phyloP scores from a whole-genome alignment of 2,329 filamentous ascomycete species.

The Beauveria varroae region DNA sequence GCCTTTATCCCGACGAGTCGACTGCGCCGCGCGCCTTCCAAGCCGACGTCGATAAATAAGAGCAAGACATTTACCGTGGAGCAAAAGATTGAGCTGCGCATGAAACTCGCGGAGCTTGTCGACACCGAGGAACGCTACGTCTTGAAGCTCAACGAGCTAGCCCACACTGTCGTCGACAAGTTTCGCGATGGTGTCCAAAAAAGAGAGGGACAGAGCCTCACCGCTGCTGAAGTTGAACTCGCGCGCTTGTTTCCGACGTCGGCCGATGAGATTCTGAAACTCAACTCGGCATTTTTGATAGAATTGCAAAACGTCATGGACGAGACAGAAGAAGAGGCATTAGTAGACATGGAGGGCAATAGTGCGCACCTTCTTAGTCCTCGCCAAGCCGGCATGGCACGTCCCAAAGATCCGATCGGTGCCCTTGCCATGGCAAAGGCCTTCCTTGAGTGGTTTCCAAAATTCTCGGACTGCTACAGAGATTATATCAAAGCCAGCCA shows the following conservation, averaged over 20 bases:
- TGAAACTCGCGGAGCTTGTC: slow-evolving; percentile 83
- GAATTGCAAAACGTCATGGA: slow-evolving; percentile 71
- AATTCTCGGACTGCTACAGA: slow-evolving; percentile 84
- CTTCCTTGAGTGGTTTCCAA: slow-evolving; percentile 86
- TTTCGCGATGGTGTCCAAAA: slow-evolving; percentile 63
- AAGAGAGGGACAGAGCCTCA: slow-evolving; percentile 53
- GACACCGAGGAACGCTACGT: slow-evolving; percentile 95
- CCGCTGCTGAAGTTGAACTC: slow-evolving; percentile 64
- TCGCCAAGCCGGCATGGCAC: slow-evolving; percentile 36
- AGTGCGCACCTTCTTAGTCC: slow-evolving; percentile 35
- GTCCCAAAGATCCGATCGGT: slow-evolving; percentile 65
- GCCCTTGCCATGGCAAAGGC: slow-evolving; percentile 70
- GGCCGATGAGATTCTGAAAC: slow-evolving; percentile 68
- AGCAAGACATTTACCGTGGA: slow-evolving; percentile 70
- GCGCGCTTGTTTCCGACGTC: slow-evolving; percentile 74
- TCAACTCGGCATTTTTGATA: slow-evolving; percentile 75
- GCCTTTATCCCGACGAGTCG: slow-evolving; percentile 82
- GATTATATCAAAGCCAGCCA: slow-evolving; percentile 90
- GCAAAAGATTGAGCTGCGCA: slow-evolving; percentile 76
- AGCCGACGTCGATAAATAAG: slow-evolving; percentile 71
- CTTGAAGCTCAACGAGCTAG: slow-evolving; percentile 74
- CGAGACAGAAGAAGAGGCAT: slow-evolving; percentile 72
- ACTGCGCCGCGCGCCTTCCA: slow-evolving; percentile 78
- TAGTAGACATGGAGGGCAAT: slow-evolving; percentile 62
- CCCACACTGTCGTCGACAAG: slow-evolving; percentile 72